phyloP scores from a whole-genome alignment of 2,329 filamentous ascomycete species.

The Fusarium clavum region DNA sequence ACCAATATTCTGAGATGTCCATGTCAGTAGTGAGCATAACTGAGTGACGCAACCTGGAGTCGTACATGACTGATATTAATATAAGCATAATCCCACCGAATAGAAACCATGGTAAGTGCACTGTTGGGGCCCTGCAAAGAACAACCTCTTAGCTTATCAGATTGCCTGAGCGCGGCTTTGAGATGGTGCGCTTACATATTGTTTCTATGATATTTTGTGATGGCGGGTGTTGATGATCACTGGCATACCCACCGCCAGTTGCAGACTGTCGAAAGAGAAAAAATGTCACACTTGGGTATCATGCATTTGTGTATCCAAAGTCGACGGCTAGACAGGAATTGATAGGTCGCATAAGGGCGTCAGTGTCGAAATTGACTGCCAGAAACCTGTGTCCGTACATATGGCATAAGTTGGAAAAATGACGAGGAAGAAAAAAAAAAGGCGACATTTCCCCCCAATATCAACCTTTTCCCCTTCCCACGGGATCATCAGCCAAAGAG shows the following conservation, averaged over 20 bases:
- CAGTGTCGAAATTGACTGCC: neutral
- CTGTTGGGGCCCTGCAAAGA: neutral
- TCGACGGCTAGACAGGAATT: neutral
- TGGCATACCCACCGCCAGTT: neutral
- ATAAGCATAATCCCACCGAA: slow-evolving; percentile 19
- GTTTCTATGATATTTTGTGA: neutral
- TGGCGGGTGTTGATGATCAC: neutral
- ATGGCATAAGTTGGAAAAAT: neutral
- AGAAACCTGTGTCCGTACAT: neutral
- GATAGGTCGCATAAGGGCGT: neutral
- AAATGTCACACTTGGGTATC: neutral
- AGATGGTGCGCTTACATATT: neutral
- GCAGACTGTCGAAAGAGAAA: neutral
- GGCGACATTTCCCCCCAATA: neutral
- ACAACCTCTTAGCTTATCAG: neutral
- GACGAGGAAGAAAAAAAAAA: neutral
- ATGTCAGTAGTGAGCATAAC: neutral
- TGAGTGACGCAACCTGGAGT: accelerated
- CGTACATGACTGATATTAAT: slow-evolving; percentile 3
- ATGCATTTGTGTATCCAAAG: neutral
- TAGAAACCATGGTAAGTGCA: slow-evolving; percentile 19
- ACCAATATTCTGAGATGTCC: neutral
- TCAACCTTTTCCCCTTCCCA: neutral
- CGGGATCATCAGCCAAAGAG: neutral
- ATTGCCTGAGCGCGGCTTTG: no score